Percentiles rank a stretch among this genome's conserved stretches.
Conservation (phyloP, 768 basidiomycete genomes). For the Psilocybe cubensis region DNA sequence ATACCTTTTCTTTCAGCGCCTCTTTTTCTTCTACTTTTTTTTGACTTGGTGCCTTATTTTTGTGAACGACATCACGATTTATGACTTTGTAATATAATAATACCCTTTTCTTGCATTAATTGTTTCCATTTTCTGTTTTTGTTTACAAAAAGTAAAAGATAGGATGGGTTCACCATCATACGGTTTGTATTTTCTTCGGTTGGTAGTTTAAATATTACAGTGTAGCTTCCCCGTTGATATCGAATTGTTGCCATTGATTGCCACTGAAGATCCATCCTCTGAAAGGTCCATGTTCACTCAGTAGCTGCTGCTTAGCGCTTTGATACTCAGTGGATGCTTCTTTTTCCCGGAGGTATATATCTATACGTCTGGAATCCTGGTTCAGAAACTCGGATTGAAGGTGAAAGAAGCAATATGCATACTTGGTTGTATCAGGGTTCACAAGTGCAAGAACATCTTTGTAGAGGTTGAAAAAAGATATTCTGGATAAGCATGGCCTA, state of each 20-base stretch:
- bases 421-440: neutral
- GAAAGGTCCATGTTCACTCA: conserved; percentile 51
- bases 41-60: neutral
- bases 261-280: conserved; percentile 68
- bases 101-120: neutral
- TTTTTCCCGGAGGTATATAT: conserved; percentile 53
- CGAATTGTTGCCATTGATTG: conserved; percentile 54
- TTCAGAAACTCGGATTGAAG: neutral
- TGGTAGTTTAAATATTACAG: neutral
- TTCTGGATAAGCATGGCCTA: conserved; percentile 30
- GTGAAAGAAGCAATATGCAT: neutral
- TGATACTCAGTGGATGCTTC: conserved; percentile 47
- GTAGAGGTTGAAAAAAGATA: conserved; percentile 56
- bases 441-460: conserved; percentile 5
- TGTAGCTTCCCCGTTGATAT: conserved; percentile 18
- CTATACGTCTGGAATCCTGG: conserved; percentile 9
- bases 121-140: neutral
- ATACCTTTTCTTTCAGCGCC: neutral
- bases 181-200: neutral
- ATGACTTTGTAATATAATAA: neutral
- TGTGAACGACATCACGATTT: neutral
- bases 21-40: neutral
- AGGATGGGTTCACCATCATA: neutral
- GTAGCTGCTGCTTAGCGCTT: conserved; percentile 49
- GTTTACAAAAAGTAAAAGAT: conserved; percentile 3